Conservation (phyloP, 345 rosid species). For the thale cress (Arabidopsis thaliana) region DNA sequence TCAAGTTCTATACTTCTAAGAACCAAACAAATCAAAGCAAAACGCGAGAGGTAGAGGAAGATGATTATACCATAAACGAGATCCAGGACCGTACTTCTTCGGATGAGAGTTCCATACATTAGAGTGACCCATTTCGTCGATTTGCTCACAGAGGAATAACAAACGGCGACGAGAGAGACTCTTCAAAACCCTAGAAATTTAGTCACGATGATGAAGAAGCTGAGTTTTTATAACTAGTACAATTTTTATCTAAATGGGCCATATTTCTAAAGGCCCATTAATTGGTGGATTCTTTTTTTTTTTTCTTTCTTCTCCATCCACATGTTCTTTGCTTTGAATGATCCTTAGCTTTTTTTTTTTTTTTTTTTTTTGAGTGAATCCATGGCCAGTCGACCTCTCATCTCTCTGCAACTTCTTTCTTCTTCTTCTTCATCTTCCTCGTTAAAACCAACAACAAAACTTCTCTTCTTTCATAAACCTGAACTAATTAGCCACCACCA, state of each 20-base stretch:
- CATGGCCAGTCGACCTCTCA: conserved; percentile 60
- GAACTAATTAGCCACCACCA: neutral
- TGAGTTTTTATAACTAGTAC: neutral
- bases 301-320: conserved; percentile 35
- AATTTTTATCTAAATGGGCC: neutral
- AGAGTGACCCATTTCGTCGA: conserved; percentile 54
- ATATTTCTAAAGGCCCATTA: neutral
- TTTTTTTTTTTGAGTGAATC: conserved; percentile 32
- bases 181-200: conserved; percentile 30
- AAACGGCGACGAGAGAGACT: conserved; percentile 19
- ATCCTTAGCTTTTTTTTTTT: neutral
- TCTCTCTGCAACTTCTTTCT: conserved; percentile 34
- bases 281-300: neutral
- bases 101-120: conserved; percentile 64
- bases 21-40: neutral
- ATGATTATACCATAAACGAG: conserved; percentile 53
- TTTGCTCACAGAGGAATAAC: neutral
- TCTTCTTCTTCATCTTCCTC: conserved; percentile 35
- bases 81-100: conserved; percentile 64
- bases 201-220: neutral
- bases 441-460: conserved; percentile 18
- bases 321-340: neutral
- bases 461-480: conserved; percentile 31
- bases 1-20: neutral
- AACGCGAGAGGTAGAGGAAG: neutral